Percentiles rank a stretch among this genome's conserved stretches.
Conservation (phyloP, 2,329 filamentous ascomycete species). For the Bimuria novae-zelandiae region DNA sequence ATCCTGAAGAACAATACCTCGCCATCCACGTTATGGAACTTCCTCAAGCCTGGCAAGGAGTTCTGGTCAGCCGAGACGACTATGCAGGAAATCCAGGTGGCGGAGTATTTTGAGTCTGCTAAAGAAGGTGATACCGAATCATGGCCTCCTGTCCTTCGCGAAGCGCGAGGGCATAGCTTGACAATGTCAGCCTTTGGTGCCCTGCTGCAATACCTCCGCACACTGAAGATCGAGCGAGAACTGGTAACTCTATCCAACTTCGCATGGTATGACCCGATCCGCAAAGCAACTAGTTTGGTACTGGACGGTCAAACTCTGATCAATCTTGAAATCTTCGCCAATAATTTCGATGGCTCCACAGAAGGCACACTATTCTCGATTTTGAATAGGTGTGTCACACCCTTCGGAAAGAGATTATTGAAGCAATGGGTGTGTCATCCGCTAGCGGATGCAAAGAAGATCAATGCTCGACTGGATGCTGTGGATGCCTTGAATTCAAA, state of each 20-base stretch:
- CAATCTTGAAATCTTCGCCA: slow-evolving; percentile 96
- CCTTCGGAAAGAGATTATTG: slow-evolving; percentile 94
- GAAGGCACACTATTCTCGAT: slow-evolving; percentile 90
- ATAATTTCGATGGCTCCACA: slow-evolving; percentile 81
- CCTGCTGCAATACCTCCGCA: slow-evolving; percentile 80
- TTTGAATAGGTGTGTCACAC: slow-evolving; percentile 91
- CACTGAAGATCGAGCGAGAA: slow-evolving; percentile 84
- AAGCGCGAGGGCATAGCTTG: slow-evolving; percentile 76
- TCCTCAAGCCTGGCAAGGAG: slow-evolving; percentile 82
- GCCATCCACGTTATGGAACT: slow-evolving; percentile 94
- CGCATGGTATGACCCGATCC: slow-evolving; percentile 88
- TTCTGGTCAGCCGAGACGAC: slow-evolving; percentile 89
- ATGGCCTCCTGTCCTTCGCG: slow-evolving; percentile 77
- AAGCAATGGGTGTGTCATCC: slow-evolving; percentile 98
- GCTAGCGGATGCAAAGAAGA: slow-evolving; percentile 80
- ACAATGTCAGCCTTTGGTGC: slow-evolving; percentile 92
- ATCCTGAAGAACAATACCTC: slow-evolving; percentile 96
- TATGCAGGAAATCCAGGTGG: slow-evolving; percentile 76
- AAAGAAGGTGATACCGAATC: slow-evolving; percentile 63
- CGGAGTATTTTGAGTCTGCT: slow-evolving; percentile 74
- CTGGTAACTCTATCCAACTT: slow-evolving; percentile 91
- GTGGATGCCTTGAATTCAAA: slow-evolving; percentile 92
- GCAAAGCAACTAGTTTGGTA: slow-evolving; percentile 84
- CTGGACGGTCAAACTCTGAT: slow-evolving; percentile 95
- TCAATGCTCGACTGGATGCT: slow-evolving; percentile 92